phyloP scores from a whole-genome alignment of 768 basidiomycete genomes.

The Trametes villosa region DNA sequence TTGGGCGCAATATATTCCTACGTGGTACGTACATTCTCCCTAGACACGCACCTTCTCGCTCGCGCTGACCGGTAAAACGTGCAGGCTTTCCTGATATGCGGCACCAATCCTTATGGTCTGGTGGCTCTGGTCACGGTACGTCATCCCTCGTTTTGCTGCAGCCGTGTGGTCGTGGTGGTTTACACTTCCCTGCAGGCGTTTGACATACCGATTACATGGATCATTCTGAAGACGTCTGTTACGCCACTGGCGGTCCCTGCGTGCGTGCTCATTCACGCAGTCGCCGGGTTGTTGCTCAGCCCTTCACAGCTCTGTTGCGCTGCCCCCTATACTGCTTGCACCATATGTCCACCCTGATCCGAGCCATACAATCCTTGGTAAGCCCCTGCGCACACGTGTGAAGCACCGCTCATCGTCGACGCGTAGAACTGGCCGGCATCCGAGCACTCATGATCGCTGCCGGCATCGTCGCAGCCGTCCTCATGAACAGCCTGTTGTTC shows the following conservation, averaged over 20 bases:
- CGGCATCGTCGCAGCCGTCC: slow-evolving; percentile 50
- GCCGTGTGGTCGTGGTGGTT: not conserved
- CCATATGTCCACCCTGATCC: slow-evolving; percentile 32
- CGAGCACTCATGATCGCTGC: slow-evolving; percentile 47
- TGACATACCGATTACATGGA: slow-evolving; percentile 50
- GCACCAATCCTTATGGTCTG: slow-evolving; percentile 47
- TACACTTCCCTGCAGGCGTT: slow-evolving; percentile 35
- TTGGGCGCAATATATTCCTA: slow-evolving; percentile 38
- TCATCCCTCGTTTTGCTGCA: not conserved
- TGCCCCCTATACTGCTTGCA: slow-evolving; percentile 47
- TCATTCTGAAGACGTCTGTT: slow-evolving; percentile 44
- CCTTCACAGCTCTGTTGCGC: slow-evolving; percentile 42
- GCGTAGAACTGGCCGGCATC: slow-evolving; percentile 43
- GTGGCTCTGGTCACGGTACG: slow-evolving; percentile 45
- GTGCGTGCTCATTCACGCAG: slow-evolving; percentile 32
- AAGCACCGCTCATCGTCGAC: not conserved
- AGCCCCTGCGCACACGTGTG: slow-evolving; percentile 9
- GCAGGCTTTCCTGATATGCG: slow-evolving; percentile 45
- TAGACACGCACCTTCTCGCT: not conserved
- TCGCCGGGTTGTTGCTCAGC: not conserved
- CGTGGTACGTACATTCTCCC: slow-evolving; percentile 32
- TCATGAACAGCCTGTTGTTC: slow-evolving; percentile 49
- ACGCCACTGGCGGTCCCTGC: slow-evolving; percentile 48
- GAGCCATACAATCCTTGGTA: slow-evolving; percentile 36
- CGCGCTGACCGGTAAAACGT: not conserved